Base-by-base conservation (phyloP, 2,329 filamentous ascomycete genomes). In the Ascochyta pisi region DNA sequence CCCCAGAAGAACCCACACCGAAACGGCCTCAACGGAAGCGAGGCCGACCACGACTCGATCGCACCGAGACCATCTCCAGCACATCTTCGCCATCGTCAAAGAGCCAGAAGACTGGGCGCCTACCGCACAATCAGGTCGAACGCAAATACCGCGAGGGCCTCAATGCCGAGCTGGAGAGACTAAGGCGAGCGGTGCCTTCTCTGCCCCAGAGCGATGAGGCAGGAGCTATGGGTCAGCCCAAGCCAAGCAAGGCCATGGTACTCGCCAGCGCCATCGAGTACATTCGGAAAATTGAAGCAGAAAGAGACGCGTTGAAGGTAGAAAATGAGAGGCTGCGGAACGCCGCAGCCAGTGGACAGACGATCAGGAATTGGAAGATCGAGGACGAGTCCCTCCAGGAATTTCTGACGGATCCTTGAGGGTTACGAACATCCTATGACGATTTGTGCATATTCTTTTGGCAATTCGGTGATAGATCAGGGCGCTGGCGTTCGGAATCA, bases 81-180 rank as follows among this genome's bases (percentile, higher is more conserved):
- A 58, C 64, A 13, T 54, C 58, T 10, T 60, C 58, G 10, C 51
- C 57, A 6, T 49, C 55, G 15, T 45, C 54, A 12, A 67, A 69
- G 42, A 55, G 52, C 42, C 61, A 57, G 26, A 60, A 62, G 51
- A 58, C 64, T 16, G 59, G 47, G 35, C 69, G 67, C 22, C 61
- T 67, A n/a, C 73, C 73, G 12, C 73, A 75, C 62, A 75, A 75
- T 46, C 71, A 75, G 50, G 65, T 53, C 41, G 71, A 67, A 33
- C 63, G 65, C 49, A 67, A 67, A 45, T 67, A 67, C 42, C 65
- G 65, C 38, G 65, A 67, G 43, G 70, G 70, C 15, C 62, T 73
- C 23, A 73, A 73, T 34, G 63, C 65, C 2, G 68, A 72, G 35
- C 57, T 73, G 39, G 70, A 73, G 43, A 57, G 70, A 31, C 54